Evolutionary conservation across 2,329 filamentous ascomycete genomes (phyloP).

Genomic region (Trichoderma breve): DNA sequence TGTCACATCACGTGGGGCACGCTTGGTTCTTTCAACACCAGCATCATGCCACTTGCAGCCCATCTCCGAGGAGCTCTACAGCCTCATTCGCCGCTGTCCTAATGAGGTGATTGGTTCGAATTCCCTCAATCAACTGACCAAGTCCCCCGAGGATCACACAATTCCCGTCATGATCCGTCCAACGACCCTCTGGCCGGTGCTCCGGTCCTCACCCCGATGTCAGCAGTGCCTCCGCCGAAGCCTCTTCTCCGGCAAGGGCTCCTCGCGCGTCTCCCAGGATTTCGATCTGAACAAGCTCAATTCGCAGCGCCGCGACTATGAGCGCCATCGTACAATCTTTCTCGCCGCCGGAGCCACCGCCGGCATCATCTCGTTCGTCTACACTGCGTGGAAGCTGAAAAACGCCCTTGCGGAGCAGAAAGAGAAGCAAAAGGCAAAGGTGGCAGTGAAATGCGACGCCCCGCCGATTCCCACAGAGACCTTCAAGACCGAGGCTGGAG

Average conservation of each 20-base stretch:
- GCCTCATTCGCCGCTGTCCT: background rate
- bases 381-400: conserved; percentile 53
- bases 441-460: conserved; percentile 43
- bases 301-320: conserved; percentile 47
- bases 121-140: background rate
- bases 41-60: conserved; percentile 7
- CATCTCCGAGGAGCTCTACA: background rate
- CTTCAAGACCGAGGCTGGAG: conserved; percentile 49
- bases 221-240: conserved; percentile 25
- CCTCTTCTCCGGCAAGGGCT: conserved; percentile 31
- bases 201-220: conserved; percentile 25
- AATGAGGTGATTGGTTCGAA: background rate
- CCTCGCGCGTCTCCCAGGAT: conserved; percentile 43
- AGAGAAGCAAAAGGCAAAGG: conserved; percentile 34
- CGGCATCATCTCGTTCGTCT: conserved; percentile 49
- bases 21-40: background rate
- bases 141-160: background rate
- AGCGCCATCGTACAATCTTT: conserved; percentile 51
- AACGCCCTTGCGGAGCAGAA: conserved; percentile 35
- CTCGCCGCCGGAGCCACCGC: conserved; percentile 50
- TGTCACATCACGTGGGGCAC: conserved; percentile 23
- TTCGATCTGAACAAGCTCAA: conserved; percentile 51
- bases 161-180: conserved; percentile 32
- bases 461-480: conserved; percentile 41
- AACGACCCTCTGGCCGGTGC: conserved; percentile 25